Conservation (phyloP, 371 early-diverging fungal genomes). For the Parasitella parasitica region DNA sequence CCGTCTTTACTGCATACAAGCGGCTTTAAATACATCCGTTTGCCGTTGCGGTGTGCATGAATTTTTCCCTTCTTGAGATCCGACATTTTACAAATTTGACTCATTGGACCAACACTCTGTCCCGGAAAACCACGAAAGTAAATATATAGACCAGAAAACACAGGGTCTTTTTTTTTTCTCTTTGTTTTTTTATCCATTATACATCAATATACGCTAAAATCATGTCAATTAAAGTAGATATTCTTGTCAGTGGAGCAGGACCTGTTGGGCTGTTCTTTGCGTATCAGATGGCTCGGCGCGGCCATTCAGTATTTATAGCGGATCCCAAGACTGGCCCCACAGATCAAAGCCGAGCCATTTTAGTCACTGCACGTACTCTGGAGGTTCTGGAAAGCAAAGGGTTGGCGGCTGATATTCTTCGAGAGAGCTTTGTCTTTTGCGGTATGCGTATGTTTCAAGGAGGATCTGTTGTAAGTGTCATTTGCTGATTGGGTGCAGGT, state of each 20-base stretch:
- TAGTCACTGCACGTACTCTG: constrained; percentile 38
- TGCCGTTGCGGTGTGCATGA: no score
- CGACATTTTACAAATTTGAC: no score
- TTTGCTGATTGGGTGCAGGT: background rate
- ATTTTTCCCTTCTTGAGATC: no score
- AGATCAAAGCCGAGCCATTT: constrained; percentile 42
- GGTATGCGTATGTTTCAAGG: constrained; percentile 24
- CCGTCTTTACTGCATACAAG: no score
- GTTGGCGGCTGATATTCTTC: constrained; percentile 26
- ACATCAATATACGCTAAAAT: no score
- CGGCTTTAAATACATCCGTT: no score
- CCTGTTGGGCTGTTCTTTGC: constrained; percentile 48
- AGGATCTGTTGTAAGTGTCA: constrained; percentile 21
- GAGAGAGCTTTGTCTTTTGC: constrained; percentile 13
- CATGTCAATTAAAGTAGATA: constrained; percentile 20
- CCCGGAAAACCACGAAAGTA: background rate
- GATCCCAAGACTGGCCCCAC: constrained; percentile 38
- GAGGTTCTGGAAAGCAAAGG: constrained; percentile 35
- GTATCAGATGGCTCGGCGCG: constrained; percentile 31
- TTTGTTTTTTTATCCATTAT: background rate
- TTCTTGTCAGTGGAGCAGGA: constrained; percentile 45
- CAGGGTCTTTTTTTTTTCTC: background rate
- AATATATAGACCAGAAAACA: background rate
- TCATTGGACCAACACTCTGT: background rate
- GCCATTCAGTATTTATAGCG: constrained; percentile 39